These are phyloP conservation scores for Colletotrichum sp. DNA, from an alignment of 2,329 filamentous ascomycete genomes.

Conservation along the genomic window DNA sequence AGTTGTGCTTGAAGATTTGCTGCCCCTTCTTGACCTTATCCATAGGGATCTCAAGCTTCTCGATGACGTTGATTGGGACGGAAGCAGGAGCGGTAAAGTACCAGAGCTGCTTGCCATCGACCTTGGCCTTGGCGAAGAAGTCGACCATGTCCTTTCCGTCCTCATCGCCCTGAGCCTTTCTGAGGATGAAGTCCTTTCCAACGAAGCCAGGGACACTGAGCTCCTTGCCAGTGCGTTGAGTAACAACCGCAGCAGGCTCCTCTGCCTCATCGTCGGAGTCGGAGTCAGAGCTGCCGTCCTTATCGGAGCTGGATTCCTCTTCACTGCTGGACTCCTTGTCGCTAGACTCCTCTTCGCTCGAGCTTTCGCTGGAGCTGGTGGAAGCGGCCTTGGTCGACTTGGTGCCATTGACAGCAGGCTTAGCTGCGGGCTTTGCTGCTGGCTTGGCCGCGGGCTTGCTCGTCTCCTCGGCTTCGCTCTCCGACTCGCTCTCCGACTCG, in stretches of 20 bases:
- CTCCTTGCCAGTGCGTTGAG: conserved; percentile 38
- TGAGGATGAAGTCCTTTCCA: conserved; percentile 58
- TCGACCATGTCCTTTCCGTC: conserved; percentile 53
- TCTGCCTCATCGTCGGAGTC: conserved; percentile 29
- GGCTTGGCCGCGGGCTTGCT: conserved; percentile 24
- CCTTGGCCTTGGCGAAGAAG: conserved; percentile 62
- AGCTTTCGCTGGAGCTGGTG: conserved; percentile 26
- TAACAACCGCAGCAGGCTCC: conserved; percentile 38
- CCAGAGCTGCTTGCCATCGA: conserved; percentile 78
- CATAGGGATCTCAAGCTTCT: conserved; percentile 66
- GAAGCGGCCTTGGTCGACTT: conserved; percentile 12
- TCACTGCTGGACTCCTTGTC: conserved; percentile 28
- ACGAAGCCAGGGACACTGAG: conserved; percentile 45
- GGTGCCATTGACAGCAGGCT: conserved; percentile 7
- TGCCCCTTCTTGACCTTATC: conserved; percentile 59
- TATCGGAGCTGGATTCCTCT: conserved; percentile 17
- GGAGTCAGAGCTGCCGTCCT: conserved; percentile 23
- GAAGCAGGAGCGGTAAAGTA: conserved; percentile 78
- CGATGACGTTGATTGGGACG: conserved; percentile 70
- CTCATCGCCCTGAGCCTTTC: conserved; percentile 49
- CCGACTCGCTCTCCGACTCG: conserved; percentile 28
- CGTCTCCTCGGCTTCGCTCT: conserved; percentile 28
- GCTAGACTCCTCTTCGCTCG: background rate
- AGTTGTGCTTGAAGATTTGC: conserved; percentile 66
- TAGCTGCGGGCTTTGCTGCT: conserved; percentile 21